Evolutionary conservation across 805 yeast genomes (phyloP), one percentile per base, ranked within the genome.

Genomic region (Lachancea quebecensis): DNA sequence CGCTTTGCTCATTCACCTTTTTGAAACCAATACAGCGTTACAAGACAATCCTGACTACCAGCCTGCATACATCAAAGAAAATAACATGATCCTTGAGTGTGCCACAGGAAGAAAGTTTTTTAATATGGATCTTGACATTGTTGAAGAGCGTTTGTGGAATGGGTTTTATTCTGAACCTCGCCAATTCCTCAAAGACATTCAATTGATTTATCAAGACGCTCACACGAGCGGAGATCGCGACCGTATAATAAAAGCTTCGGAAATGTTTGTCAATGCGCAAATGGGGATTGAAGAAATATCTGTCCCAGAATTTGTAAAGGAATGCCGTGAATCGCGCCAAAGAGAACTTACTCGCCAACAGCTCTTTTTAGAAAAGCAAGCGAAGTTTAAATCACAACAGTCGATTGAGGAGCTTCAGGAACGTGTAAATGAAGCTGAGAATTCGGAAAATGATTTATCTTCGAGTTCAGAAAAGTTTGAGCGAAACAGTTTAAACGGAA

Each of bases 61-160:
- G 30, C 67, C 67, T 12, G 69, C 67, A 0, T 78, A 73, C 52
- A 73, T 73, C 15, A 77, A 74, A 48, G 77, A 75, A 48, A 80
- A 79, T 35, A 81, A 85, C 50, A 84, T 79, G 91, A 86, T 93
- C 53, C 65, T 80, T n/a, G 97, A 93, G 56, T 71, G 77, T 10
- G 65, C 80, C 0, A 83, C 95, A 0, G 95, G 93, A 2, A 78
- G 77, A 45, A 73, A 71, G 51, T 91, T 73, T 58, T 75, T 73
- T 67, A 93, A 93, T 55, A 93, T 93, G 85, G 99, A 93, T 58
- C 69, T 93, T 44, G 99, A 93, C 58, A 82, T 89, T 14, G 78
- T 93, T 30, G 99, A 93, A 59, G 98, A 93, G 60, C 73, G 99
- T 47, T 66, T 93, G 44, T 93, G 99, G 99, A 93, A 93, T 64